phyloP scores from a whole-genome alignment of 495 filamentous ascomycete species.

The Paragyromitra xinjiangensis region DNA sequence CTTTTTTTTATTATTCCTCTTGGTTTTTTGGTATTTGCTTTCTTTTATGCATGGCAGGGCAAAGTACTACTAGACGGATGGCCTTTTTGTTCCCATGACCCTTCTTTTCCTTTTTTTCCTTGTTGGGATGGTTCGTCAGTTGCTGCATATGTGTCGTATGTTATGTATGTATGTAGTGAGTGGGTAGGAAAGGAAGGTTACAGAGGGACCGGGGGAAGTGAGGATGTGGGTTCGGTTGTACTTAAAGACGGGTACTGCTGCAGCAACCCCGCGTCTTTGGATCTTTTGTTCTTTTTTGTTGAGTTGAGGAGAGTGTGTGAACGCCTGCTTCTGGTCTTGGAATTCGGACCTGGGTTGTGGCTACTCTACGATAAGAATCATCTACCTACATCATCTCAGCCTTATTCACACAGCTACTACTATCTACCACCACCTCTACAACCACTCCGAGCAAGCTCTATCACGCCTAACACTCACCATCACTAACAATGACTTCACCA shows the following conservation, averaged over 20 bases:
- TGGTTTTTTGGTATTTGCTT: neutral
- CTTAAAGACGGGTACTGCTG: slow-evolving; percentile 18
- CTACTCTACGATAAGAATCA: neutral
- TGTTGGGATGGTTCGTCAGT: neutral
- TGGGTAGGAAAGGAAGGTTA: neutral
- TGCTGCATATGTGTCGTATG: slow-evolving; percentile 8
- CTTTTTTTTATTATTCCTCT: neutral
- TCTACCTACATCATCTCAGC: too few species aligned
- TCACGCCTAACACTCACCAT: neutral
- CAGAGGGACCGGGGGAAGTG: neutral
- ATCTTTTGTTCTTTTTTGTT: slow-evolving; percentile 2
- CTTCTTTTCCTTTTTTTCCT: slow-evolving; percentile 16
- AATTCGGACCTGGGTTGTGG: neutral
- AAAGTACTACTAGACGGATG: neutral
- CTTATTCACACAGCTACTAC: too few species aligned
- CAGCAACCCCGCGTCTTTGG: slow-evolving; percentile 22
- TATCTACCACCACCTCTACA: slow-evolving; percentile 10
- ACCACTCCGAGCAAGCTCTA: slow-evolving; percentile 11
- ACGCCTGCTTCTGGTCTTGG: neutral
- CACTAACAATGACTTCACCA: slow-evolving; percentile 64
- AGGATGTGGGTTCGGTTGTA: neutral
- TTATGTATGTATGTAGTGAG: neutral
- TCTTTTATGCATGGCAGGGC: slow-evolving; percentile 7
- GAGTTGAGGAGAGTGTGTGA: neutral
- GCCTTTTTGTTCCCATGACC: slow-evolving; percentile 24